phyloP scores from a whole-genome alignment of 1,284 basidiomycete genomes.

The Apiotrichum montevideense region DNA sequence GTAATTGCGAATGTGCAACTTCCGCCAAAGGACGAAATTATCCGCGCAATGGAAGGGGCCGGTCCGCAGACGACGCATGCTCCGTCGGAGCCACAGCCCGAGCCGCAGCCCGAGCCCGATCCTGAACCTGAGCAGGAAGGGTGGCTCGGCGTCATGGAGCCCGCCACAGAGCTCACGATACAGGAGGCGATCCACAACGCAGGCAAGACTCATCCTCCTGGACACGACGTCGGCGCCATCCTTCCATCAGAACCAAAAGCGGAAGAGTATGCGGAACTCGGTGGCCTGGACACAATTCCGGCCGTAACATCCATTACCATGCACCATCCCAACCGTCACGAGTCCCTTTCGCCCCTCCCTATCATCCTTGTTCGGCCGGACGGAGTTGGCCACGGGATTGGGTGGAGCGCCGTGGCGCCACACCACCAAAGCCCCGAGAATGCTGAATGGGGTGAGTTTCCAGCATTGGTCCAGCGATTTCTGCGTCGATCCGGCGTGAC shows the following conservation, averaged over 20 bases:
- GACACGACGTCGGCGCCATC: not conserved
- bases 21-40: slow-evolving; percentile 27
- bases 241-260: not conserved
- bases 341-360: slow-evolving; percentile 13
- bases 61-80: slow-evolving; percentile 1
- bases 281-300: not conserved
- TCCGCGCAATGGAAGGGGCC: slow-evolving; percentile 21
- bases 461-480: not conserved
- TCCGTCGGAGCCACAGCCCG: not conserved
- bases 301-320: slow-evolving; percentile 2
- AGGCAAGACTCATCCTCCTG: not conserved
- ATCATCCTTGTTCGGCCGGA: slow-evolving; percentile 24
- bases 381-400: slow-evolving; percentile 22
- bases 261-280: slow-evolving; percentile 3
- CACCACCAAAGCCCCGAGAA: not conserved
- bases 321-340: slow-evolving; percentile 1
- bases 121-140: not conserved
- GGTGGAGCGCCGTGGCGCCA: slow-evolving; percentile 23
- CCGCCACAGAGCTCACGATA: slow-evolving; percentile 23
- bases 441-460: slow-evolving; percentile 6
- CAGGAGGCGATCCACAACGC: slow-evolving; percentile 27
- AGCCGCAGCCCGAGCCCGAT: not conserved
- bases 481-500: no score
- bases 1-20: slow-evolving; percentile 34
- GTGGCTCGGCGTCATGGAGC: slow-evolving; percentile 13